Evolutionary conservation across 1,139 yeast species (phyloP).

Genomic region (Debaryomyces psychrophilus): DNA sequence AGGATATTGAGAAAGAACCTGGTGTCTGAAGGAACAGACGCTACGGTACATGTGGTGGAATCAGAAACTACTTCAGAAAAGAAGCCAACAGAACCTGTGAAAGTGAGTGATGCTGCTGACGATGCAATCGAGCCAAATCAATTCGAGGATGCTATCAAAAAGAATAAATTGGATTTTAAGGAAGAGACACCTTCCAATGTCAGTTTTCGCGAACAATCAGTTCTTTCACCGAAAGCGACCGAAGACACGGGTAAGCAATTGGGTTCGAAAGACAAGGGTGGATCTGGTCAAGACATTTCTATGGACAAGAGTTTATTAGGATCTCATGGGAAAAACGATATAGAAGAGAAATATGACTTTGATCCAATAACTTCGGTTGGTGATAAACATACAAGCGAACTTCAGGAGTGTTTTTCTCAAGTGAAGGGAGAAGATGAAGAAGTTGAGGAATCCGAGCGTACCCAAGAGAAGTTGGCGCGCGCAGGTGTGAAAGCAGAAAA

Average conservation of each 20-base stretch:
- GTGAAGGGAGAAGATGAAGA: constrained; percentile 5
- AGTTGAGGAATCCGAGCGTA: constrained; percentile 16
- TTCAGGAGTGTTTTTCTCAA: constrained; percentile 21
- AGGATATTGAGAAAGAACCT: constrained; percentile 15
- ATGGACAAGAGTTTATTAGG: neutral
- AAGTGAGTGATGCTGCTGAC: neutral
- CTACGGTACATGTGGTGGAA: neutral
- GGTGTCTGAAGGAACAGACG: constrained; percentile 4
- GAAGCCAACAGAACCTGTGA: neutral
- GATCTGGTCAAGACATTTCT: neutral
- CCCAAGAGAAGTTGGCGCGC: constrained; percentile 16
- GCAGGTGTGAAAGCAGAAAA: neutral
- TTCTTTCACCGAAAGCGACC: constrained; percentile 2
- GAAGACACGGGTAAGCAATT: neutral
- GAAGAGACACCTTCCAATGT: neutral
- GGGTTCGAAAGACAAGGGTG: neutral
- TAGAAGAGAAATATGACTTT: constrained; percentile 4
- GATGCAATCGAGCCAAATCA: constrained; percentile 6
- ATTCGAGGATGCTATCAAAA: constrained; percentile 18
- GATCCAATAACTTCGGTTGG: constrained; percentile 18
- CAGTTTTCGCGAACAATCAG: neutral
- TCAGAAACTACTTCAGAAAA: neutral
- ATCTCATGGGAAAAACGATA: neutral
- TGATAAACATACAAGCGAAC: constrained; percentile 18
- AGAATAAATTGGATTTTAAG: constrained; percentile 14